These are phyloP conservation scores for Leccinum rimulosum DNA, from an alignment of 768 basidiomycete species.

Conservation along the genomic window DNA sequence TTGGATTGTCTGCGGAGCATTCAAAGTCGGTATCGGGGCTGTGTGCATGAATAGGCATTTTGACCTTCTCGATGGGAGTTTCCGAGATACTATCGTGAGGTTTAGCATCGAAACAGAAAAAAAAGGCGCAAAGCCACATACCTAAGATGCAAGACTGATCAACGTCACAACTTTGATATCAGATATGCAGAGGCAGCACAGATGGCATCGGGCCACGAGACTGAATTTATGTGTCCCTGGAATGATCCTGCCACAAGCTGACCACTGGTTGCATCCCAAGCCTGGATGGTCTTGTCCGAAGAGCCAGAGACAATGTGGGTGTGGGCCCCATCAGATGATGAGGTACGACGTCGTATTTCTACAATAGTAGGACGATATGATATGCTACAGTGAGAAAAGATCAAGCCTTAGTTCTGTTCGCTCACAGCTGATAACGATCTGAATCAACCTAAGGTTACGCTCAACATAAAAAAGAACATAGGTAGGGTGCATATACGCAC, in stretches of 20 bases:
- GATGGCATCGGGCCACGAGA: not conserved
- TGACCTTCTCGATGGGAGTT: too few relatives aligned
- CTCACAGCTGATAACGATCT: not conserved
- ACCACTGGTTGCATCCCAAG: not conserved
- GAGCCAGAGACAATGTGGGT: not conserved
- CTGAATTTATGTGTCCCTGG: not conserved
- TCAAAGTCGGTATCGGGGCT: too few relatives aligned
- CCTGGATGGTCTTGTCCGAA: not conserved
- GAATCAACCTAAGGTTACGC: not conserved
- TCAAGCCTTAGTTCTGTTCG: not conserved
- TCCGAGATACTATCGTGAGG: too few relatives aligned
- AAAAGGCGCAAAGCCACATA: too few relatives aligned
- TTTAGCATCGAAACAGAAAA: too few relatives aligned
- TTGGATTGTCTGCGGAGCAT: too few relatives aligned
- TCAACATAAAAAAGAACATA: not conserved
- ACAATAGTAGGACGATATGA: too few relatives aligned
- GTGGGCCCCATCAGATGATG: not conserved
- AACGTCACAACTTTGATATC: too few relatives aligned
- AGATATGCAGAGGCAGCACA: not conserved
- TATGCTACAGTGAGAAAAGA: not conserved
- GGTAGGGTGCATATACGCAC: not conserved
- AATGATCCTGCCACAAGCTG: not conserved
- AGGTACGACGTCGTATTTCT: not conserved
- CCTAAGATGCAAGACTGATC: too few relatives aligned
- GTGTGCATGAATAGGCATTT: too few relatives aligned